Evolutionary conservation across 2,329 filamentous ascomycete species (phyloP), one percentile per base, ranked within the genome.

Genomic region (Epicoccum nigrum): DNA sequence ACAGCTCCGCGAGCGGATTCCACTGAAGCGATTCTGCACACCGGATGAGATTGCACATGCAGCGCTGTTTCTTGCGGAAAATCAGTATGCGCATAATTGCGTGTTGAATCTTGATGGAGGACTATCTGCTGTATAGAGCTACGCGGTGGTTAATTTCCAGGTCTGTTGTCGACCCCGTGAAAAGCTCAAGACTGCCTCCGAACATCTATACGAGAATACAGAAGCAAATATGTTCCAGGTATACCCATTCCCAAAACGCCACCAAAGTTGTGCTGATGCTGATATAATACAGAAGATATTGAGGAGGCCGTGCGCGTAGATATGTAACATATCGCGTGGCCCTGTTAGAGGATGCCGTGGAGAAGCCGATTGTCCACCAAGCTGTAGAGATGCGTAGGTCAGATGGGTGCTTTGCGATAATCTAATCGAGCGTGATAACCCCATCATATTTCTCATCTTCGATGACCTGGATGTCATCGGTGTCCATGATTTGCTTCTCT

Each of bases 101-200:
- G 81, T 92, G 42, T 79, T 96, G 43, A 94, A 92, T 70, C 79
- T 96, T 21, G 92, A 96, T 72, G 92, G 92, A 13, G 92, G 92
- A 1, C 72, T 95, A 60, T 92, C 88, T 71, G 89, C 88, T 42
- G 62, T 76, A 4, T 72, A 33, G 54, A 54, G 17, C 11, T 39
- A 30, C 21, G 31, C 21, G 16, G 15, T 23, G 20, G 6, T 19
- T 16, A 19, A 5, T n/a, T n/a, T n/a, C n/a, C n/a, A n/a, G 17
- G 9, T 19, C 5, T 20, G 32, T 33, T 3, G 28, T 9, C 16
- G 7, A 8, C 5, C 15, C n/a, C 16, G 20, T 28, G 20, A 16
- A 9, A 5, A 9, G 23, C 39, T 44, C 4, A 17, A 15, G 15
- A 31, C 20, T 43, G 16, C 40, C 19, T 42, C 35, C 31, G 21